Percentiles rank a stretch among this genome's conserved stretches.
These are phyloP conservation scores for Fragaria vesca DNA, from an alignment of 306 rosid genomes.

Conservation along the genomic window DNA sequence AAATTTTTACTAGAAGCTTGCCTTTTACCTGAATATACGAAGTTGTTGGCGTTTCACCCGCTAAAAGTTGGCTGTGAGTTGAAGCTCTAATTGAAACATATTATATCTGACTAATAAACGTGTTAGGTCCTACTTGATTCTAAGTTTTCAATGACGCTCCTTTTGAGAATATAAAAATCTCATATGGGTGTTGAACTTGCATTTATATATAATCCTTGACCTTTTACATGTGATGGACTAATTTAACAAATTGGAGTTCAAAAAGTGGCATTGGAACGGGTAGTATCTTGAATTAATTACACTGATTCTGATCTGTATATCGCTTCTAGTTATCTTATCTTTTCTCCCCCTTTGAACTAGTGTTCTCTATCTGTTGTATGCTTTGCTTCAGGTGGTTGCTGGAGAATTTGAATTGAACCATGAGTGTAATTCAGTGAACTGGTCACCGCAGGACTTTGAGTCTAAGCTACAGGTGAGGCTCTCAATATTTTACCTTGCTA, in stretches of 20 bases:
- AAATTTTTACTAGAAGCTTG: not conserved
- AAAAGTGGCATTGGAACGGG: not conserved
- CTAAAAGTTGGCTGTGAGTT: not conserved
- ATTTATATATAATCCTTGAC: not conserved
- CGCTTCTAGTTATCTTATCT: not conserved
- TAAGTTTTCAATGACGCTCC: not conserved
- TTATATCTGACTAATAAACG: not conserved
- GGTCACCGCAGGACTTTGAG: conserved; percentile 95
- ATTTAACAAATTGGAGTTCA: not conserved
- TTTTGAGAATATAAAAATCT: not conserved
- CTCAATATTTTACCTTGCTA: conserved; percentile 7
- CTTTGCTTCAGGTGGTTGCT: conserved; percentile 74
- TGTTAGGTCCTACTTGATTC: not conserved
- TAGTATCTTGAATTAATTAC: not conserved
- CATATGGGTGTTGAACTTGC: not conserved
- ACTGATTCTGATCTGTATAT: not conserved
- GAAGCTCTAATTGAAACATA: not conserved
- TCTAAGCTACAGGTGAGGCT: conserved; percentile 77
- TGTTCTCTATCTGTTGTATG: conserved; percentile 15
- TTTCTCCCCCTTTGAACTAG: not conserved
- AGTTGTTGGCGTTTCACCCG: not conserved
- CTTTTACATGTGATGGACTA: not conserved
- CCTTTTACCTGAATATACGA: not conserved
- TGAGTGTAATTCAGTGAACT: conserved; percentile 81
- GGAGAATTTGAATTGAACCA: conserved; percentile 94